Base-by-base conservation (phyloP, 768 basidiomycete genomes). In the Mycena maculata region DNA sequence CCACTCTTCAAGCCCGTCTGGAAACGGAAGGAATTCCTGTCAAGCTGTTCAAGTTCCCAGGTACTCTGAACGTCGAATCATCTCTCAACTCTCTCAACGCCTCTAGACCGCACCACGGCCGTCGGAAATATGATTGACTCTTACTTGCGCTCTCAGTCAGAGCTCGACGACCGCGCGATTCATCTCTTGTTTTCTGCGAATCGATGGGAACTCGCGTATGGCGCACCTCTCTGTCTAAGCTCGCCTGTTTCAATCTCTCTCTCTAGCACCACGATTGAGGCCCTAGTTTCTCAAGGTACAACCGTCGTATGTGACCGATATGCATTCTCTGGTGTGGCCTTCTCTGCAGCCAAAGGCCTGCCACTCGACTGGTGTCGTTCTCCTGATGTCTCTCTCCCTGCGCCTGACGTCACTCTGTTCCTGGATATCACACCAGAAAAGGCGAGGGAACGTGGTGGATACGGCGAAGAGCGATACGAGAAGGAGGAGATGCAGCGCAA, bases 161-260 rank as follows among this genome's bases (percentile, higher is more conserved):
- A 99, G 16, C 85, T 99, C 54, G 95, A 97, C 77, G 96, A 98
- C 80, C 92, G 84, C 67, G 93, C 91, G 2, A 90, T 99, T 53
- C 97, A 99, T 76, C 88, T 98, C 4, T 86, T 99, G 61, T 99
- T 99, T 83, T 91, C 95, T 47, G 98, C 96, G 2, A 99, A 99
- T 76, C 87, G 97, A 38, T 99, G 98, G 98, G 96, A 99, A 76
- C 87, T 92, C 68, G 91, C 92, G 94, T 97, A 74, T 60, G 88
- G 82, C 59, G 33, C 30, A 25, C 8, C 38, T 41, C 39, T 28
- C 58, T 42, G 44, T 36, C 47, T 49, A n/a, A 18, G 31, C 56
- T 22, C 27, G 15, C 33, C 27, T 28, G 22, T 47, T 15, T 45
- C 50, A 28, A 18, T 22, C 23, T 18, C 25, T 49, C 36, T 33